phyloP scores from a whole-genome alignment of 257 asterid species.

The Petunia axillaris region DNA sequence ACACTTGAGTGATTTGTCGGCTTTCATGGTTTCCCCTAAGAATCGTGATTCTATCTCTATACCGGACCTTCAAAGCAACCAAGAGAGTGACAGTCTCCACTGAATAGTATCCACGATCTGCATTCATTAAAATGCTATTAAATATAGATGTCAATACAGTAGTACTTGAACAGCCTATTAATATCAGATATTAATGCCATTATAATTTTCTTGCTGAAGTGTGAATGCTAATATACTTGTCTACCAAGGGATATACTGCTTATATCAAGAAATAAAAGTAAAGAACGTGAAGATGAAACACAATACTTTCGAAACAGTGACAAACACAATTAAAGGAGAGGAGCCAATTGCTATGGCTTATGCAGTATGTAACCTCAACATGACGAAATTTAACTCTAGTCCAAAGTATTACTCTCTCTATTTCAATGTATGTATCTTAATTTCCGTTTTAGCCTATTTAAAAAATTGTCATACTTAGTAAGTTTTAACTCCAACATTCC shows the following conservation, averaged over 20 bases:
- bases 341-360: background rate
- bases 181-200: background rate
- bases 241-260: constrained; percentile 6
- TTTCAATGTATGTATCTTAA: too few relatives aligned
- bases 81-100: constrained; percentile 96
- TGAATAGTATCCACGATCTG: constrained; percentile 99
- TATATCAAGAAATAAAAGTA: constrained; percentile 11
- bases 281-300: constrained; percentile 12
- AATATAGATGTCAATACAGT: constrained; percentile 12
- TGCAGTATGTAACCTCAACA: background rate
- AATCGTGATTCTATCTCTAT: constrained; percentile 94
- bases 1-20: constrained; percentile 99
- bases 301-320: background rate
- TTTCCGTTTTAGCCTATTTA: too few relatives aligned
- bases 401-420: background rate
- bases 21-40: constrained; percentile 98
- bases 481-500: too few relatives aligned
- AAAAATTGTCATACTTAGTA: too few relatives aligned
- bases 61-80: constrained; percentile 95
- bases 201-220: background rate
- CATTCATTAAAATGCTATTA: constrained; percentile 39
- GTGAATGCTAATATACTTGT: background rate
- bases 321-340: background rate
- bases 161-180: background rate
- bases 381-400: background rate